These are phyloP conservation scores for Paramecium primaurelia DNA, from an alignment of 73 alveolate species.

Conservation along the genomic window DNA sequence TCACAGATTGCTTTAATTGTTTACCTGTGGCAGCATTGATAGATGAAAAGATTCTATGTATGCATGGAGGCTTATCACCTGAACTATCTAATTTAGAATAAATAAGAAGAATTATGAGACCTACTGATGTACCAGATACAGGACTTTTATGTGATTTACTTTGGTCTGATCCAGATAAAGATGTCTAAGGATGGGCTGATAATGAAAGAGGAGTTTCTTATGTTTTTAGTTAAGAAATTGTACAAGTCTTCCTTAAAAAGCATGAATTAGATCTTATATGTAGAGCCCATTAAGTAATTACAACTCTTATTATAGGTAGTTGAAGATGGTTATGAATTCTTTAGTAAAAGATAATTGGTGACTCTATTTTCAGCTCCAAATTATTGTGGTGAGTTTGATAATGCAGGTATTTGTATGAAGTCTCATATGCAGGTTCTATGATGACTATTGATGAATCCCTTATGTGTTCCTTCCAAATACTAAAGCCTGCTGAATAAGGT, in stretches of 20 bases:
- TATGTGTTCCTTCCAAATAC: slow-evolving; percentile 96
- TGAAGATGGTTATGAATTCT: slow-evolving; percentile 99
- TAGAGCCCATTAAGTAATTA: slow-evolving; percentile 90
- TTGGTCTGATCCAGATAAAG: slow-evolving; percentile 99
- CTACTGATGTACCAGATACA: slow-evolving; percentile 99
- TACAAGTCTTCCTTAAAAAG: slow-evolving; percentile 79
- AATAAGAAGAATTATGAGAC: slow-evolving; percentile 94
- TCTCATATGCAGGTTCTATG: slow-evolving; percentile 79
- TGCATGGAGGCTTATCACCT: slow-evolving; percentile 99
- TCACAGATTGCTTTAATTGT: slow-evolving; percentile 99
- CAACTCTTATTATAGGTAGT: slow-evolving; percentile 66
- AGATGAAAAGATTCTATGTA: slow-evolving; percentile 97
- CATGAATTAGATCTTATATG: slow-evolving; percentile 94
- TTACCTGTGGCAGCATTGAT: slow-evolving; percentile 97
- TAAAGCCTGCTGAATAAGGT: slow-evolving; percentile 90
- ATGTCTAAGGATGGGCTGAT: slow-evolving; percentile 92
- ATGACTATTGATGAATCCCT: slow-evolving; percentile 98
- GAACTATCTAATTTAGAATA: slow-evolving; percentile 90
- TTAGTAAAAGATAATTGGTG: slow-evolving; percentile 94
- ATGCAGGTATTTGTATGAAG: slow-evolving; percentile 64
- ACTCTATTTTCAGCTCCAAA: slow-evolving; percentile 99
- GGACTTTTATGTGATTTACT: slow-evolving; percentile 98
- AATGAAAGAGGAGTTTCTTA: slow-evolving; percentile 97
- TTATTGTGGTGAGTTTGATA: slow-evolving; percentile 99
- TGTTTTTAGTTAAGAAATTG: slow-evolving; percentile 88